Percentiles rank a stretch among this genome's conserved stretches.
phyloP scores from a whole-genome alignment of 768 basidiomycete genomes.

The Lyophyllum semitale region DNA sequence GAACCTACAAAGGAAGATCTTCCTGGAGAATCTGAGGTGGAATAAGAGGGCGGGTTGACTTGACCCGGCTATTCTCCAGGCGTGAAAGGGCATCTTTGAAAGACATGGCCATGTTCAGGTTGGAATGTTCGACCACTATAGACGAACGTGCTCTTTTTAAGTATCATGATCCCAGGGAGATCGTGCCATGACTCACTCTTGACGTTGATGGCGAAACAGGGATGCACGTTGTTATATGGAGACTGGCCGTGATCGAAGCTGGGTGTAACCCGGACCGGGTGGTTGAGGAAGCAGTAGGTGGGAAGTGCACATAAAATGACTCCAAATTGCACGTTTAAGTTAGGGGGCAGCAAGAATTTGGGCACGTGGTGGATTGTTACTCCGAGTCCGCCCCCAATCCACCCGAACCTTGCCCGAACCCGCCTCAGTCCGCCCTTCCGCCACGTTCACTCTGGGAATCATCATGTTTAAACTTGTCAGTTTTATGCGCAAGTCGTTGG shows the following conservation, averaged over 20 bases:
- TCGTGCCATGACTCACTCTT: conserved; percentile 6
- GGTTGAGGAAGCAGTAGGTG: not conserved
- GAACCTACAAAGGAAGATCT: conserved; percentile 80
- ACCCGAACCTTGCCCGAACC: too few relatives aligned
- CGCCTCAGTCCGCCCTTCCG: too few relatives aligned
- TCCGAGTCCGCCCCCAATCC: too few relatives aligned
- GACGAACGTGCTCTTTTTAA: conserved; percentile 1
- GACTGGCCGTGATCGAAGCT: not conserved
- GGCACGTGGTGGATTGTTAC: too few relatives aligned
- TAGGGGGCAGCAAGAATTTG: too few relatives aligned
- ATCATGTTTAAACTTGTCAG: too few relatives aligned
- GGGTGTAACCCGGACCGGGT: not conserved
- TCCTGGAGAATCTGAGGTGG: conserved; percentile 95
- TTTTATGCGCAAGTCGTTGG: not conserved
- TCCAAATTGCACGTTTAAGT: too few relatives aligned
- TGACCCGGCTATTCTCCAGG: conserved; percentile 88
- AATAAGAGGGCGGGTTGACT: conserved; percentile 83
- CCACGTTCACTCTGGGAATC: too few relatives aligned
- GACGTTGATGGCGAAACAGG: not conserved
- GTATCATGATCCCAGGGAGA: not conserved
- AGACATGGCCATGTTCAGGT: conserved; percentile 63
- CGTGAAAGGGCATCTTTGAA: conserved; percentile 79
- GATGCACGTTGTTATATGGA: not conserved
- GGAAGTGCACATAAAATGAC: too few relatives aligned
- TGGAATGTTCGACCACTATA: conserved; percentile 42